Percentiles rank a stretch among this genome's conserved stretches.
Evolutionary conservation across 1,284 basidiomycete genomes (phyloP).

Genomic region (Anthracocystis setariae): DNA sequence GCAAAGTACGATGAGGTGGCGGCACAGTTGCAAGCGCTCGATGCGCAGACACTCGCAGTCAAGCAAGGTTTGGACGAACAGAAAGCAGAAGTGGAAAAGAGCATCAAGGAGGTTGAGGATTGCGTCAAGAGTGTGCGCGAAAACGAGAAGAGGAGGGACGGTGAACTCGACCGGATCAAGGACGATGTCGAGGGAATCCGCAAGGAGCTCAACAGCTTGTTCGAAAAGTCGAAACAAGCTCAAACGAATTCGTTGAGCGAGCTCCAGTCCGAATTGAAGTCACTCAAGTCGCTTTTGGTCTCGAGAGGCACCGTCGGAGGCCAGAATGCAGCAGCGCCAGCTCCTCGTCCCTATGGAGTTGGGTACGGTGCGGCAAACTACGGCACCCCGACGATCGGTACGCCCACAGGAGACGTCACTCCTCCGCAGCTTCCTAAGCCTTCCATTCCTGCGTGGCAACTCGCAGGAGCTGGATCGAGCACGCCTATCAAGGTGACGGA

Average conservation of each 20-base stretch:
- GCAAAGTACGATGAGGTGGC: slow-evolving; percentile 95
- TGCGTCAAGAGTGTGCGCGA: slow-evolving; percentile 81
- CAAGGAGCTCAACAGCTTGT: slow-evolving; percentile 93
- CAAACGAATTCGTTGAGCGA: slow-evolving; percentile 76
- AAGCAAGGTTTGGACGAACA: slow-evolving; percentile 83
- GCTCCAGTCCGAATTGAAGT: slow-evolving; percentile 92
- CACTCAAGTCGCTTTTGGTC: slow-evolving; percentile 89
- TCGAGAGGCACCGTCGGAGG: slow-evolving; percentile 76
- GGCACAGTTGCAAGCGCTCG: slow-evolving; percentile 76
- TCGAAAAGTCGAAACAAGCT: slow-evolving; percentile 87
- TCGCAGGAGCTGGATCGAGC: slow-evolving; percentile 43
- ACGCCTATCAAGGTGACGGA: slow-evolving; percentile 13
- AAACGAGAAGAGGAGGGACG: slow-evolving; percentile 80
- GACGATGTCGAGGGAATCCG: slow-evolving; percentile 74
- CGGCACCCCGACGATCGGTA: slow-evolving; percentile 46
- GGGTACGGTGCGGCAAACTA: slow-evolving; percentile 33
- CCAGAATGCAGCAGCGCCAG: slow-evolving; percentile 9
- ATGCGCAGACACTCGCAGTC: slow-evolving; percentile 79
- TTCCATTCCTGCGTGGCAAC: slow-evolving; percentile 65
- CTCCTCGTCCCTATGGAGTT: slow-evolving; percentile 28
- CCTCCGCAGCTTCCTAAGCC: slow-evolving; percentile 57
- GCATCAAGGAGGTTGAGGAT: slow-evolving; percentile 81
- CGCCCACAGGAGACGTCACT: slow-evolving; percentile 39
- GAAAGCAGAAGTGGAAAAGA: slow-evolving; percentile 78
- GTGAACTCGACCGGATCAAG: slow-evolving; percentile 86